Evolutionary conservation across 225 moss, liverwort and hornwort species (phyloP).

Genomic region (Takakia lepidozioides): DNA sequence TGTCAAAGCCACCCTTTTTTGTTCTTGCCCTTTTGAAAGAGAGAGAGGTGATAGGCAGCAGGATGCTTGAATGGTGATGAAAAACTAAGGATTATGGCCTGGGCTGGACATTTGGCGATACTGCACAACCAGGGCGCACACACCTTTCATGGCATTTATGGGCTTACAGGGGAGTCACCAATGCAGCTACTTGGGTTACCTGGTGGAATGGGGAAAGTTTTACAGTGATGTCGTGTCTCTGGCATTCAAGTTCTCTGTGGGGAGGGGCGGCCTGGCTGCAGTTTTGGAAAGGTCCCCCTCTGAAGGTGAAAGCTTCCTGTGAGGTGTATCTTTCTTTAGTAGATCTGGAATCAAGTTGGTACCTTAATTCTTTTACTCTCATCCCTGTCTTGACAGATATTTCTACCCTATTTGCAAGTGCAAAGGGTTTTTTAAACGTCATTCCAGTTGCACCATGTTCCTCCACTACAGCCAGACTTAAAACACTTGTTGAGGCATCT

Average conservation of each 20-base stretch:
- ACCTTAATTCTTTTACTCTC: no score
- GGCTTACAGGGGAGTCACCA: no score
- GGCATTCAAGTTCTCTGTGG: conserved; percentile 33
- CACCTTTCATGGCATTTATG: conserved; percentile 37
- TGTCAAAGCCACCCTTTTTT: neutral
- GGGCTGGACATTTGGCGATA: conserved; percentile 18
- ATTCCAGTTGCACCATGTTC: no score
- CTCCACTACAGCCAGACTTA: no score
- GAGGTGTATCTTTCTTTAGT: no score
- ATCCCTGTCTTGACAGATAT: no score
- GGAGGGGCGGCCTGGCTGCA: conserved; percentile 15
- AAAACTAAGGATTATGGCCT: conserved; percentile 21
- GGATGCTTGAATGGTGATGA: conserved; percentile 48
- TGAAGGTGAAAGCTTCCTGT: no score
- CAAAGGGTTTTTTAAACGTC: no score
- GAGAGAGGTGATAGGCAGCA: conserved; percentile 25
- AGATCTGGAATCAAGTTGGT: no score
- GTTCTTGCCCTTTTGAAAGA: conserved; percentile 1
- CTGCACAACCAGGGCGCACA: neutral
- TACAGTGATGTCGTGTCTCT: conserved; percentile 29
- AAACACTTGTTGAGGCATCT: no score
- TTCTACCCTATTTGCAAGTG: no score
- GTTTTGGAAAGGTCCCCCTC: conserved; percentile 2
- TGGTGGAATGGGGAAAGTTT: conserved; percentile 13
- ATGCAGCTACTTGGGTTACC: no score